These are phyloP conservation scores for Termitomyces sp. DNA, from an alignment of 768 basidiomycete genomes.

Conservation along the genomic window DNA sequence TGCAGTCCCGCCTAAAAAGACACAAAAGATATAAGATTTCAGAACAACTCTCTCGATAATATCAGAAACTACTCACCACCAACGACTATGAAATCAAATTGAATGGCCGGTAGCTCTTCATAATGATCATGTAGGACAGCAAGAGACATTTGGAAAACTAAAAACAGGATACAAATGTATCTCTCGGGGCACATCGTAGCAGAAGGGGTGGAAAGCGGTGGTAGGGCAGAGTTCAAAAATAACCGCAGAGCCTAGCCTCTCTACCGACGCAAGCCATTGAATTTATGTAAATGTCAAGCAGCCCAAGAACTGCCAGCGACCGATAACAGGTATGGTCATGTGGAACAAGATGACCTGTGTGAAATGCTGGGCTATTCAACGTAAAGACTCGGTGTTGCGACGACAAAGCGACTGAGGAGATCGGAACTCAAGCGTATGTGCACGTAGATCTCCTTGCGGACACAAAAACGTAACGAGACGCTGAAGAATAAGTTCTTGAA, in stretches of 20 bases:
- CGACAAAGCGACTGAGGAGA: not conserved
- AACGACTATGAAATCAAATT: slow-evolving; percentile 16
- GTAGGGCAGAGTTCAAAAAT: not conserved
- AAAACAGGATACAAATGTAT: not conserved
- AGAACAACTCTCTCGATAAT: not conserved
- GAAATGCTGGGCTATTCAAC: not conserved
- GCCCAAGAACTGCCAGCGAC: not conserved
- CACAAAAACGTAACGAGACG: not conserved
- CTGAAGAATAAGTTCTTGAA: not conserved
- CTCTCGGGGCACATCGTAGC: not conserved
- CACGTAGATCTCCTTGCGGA: not conserved
- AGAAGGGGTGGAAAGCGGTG: not conserved
- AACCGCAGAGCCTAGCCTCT: not conserved
- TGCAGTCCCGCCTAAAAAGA: not conserved
- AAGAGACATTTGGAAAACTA: not conserved
- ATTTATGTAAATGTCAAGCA: not conserved
- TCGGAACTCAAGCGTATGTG: not conserved
- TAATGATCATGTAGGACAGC: slow-evolving; percentile 1
- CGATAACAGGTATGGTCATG: not conserved
- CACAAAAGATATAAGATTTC: not conserved
- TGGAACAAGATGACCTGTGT: not conserved
- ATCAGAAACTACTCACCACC: slow-evolving; percentile 6
- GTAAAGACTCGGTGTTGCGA: not conserved
- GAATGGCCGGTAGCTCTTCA: slow-evolving; percentile 1
- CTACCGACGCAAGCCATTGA: no score